These are phyloP conservation scores for Serendipita sp. DNA, from an alignment of 768 basidiomycete species.

Conservation along the genomic window DNA sequence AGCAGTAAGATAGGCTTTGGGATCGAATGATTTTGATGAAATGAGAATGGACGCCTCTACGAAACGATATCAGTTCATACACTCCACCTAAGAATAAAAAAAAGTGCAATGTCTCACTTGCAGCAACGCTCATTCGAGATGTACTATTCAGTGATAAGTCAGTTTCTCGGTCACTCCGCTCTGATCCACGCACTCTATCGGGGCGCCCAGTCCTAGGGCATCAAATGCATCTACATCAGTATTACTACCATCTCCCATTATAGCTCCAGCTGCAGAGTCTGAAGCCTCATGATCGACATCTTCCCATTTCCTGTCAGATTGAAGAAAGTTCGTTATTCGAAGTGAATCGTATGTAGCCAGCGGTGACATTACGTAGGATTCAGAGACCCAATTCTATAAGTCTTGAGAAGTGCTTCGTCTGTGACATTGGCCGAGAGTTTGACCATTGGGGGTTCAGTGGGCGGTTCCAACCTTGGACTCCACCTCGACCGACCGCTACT, in stretches of 20 bases:
- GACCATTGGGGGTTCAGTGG: conserved; percentile 27
- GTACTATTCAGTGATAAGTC: conserved; percentile 26
- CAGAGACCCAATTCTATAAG: conserved; percentile 69
- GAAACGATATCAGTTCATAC: background rate
- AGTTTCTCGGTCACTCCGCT: conserved; percentile 35
- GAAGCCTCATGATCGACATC: conserved; percentile 75
- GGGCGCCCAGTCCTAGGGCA: conserved; percentile 35
- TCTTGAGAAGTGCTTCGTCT: conserved; percentile 70
- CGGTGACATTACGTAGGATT: conserved; percentile 42
- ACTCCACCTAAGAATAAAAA: conserved; percentile 9
- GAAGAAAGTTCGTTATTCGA: too few species aligned
- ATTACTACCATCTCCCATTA: conserved; percentile 44
- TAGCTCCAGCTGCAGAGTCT: conserved; percentile 53
- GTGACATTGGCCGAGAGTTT: conserved; percentile 57
- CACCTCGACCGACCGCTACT: background rate
- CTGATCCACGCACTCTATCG: conserved; percentile 25
- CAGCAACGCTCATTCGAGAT: conserved; percentile 58
- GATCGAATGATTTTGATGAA: conserved; percentile 89
- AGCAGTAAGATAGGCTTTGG: conserved; percentile 79
- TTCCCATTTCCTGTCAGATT: conserved; percentile 70
- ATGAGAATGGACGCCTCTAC: conserved; percentile 70
- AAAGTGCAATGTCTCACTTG: conserved; percentile 36
- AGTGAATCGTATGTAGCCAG: background rate
- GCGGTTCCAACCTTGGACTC: background rate
- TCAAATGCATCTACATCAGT: conserved; percentile 66